Evolutionary conservation across 108 stramenopile species (phyloP), one percentile per base, ranked within the genome.

Genomic region (Epipyxis sp.): DNA sequence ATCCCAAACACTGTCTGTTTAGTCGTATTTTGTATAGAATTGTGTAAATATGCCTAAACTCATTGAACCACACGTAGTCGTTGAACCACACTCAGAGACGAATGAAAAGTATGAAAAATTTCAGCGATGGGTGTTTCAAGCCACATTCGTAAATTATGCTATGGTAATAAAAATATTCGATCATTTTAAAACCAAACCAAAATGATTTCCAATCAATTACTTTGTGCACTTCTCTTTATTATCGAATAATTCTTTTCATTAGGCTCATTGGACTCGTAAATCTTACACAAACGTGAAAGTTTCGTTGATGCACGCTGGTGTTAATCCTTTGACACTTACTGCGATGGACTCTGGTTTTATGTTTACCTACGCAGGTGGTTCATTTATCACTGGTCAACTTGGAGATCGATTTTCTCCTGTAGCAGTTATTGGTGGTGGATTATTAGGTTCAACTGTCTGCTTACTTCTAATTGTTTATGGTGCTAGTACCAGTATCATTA

Each of bases 321-420:
- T 91, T 69, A 81, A 85, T 62, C 65, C 90, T 61, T 69, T 91
- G 45, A 80, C 90, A 46, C 78, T 96, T n/a, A 87, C 87, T 39
- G 90, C 85, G 50, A 94, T 94, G 95, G 95, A 94, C 91, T 91
- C 94, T 59, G 86, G 90, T 45, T 97, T 97, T 88, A 97, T 97
- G 95, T 90, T 89, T 42, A 93, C 93, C 45, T 97, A 97, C 69
- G 95, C 93, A 0, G 90, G 90, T 40, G 94, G 93, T 76, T 92
- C 91, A 79, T 93, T 93, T 85, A 86, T 97, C 79, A 90, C 89
- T 50, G 95, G 95, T 85, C 91, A 92, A 76, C 87, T 97, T 68
- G 95, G 94, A 68, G 95, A 97, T 85, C 93, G 91, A 68, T 92
- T 93, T 84, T 87, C 89, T 79, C 94, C 94, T 59, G 90, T 92